These are phyloP conservation scores for Geotrichum phurueaensis DNA, from an alignment of 1,139 yeast genomes.

Conservation along the genomic window DNA sequence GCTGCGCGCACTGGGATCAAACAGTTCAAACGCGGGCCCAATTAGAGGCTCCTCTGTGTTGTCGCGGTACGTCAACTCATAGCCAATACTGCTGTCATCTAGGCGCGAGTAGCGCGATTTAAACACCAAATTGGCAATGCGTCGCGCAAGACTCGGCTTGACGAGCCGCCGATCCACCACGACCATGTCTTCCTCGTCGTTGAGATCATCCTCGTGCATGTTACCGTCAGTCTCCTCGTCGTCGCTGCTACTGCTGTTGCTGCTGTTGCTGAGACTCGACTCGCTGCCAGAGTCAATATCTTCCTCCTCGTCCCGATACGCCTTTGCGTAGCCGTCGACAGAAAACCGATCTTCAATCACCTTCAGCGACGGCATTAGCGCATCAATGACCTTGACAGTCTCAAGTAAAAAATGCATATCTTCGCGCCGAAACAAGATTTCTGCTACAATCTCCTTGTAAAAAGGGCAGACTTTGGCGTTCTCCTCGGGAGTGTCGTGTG, in stretches of 20 bases:
- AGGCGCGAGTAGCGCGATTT: not conserved
- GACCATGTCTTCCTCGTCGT: not conserved
- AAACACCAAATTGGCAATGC: not conserved
- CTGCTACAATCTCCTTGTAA: constrained; percentile 2
- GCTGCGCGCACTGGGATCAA: not conserved
- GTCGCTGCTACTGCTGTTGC: not conserved
- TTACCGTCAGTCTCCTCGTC: not conserved
- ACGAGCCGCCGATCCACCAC: not conserved
- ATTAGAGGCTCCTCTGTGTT: not conserved
- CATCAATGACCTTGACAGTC: constrained; percentile 7
- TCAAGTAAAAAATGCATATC: constrained; percentile 14
- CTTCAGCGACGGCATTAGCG: constrained; percentile 1
- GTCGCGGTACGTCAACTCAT: not conserved
- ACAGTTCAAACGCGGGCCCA: not conserved
- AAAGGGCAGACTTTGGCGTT: not conserved
- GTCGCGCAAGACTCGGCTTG: not conserved
- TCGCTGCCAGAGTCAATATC: constrained; percentile 1
- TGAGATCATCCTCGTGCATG: not conserved
- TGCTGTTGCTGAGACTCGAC: not conserved
- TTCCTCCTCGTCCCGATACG: constrained; percentile 4
- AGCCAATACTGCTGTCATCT: not conserved
- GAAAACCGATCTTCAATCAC: constrained; percentile 10
- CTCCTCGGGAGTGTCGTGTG: not conserved
- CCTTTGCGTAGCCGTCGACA: not conserved
- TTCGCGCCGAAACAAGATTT: constrained; percentile 10